phyloP scores from a whole-genome alignment of 345 rosid species.

The Lepidium sativum region DNA sequence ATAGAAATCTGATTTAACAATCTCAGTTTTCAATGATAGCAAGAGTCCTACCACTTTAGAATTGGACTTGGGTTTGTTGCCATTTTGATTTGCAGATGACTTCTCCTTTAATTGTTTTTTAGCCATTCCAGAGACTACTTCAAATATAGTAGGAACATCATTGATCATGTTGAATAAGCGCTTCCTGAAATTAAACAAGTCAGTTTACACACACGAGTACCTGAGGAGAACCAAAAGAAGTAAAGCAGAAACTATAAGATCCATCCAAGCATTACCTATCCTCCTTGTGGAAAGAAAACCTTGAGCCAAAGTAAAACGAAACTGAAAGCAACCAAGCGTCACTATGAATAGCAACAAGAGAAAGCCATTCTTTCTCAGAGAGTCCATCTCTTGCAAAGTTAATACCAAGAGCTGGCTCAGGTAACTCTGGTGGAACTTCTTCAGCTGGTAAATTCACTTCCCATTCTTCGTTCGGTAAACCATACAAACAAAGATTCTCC shows the following conservation, averaged over 20 bases:
- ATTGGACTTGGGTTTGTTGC: slow-evolving; percentile 50
- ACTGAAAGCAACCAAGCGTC: slow-evolving; percentile 76
- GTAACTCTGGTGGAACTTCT: slow-evolving; percentile 87
- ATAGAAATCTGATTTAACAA: not conserved
- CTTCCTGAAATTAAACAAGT: slow-evolving; percentile 40
- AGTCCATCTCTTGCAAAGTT: slow-evolving; percentile 85
- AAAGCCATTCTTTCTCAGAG: slow-evolving; percentile 73
- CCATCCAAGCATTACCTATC: slow-evolving; percentile 38
- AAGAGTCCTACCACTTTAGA: slow-evolving; percentile 38
- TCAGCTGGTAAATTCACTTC: slow-evolving; percentile 78
- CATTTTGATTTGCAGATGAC: slow-evolving; percentile 42
- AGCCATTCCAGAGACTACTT: slow-evolving; percentile 49
- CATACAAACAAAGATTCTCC: slow-evolving; percentile 82
- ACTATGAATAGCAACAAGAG: slow-evolving; percentile 76
- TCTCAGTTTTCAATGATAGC: not conserved
- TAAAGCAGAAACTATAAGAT: not conserved
- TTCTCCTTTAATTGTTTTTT: slow-evolving; percentile 50
- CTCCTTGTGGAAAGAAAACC: slow-evolving; percentile 55
- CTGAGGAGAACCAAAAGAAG: not conserved
- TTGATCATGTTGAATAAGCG: slow-evolving; percentile 62
- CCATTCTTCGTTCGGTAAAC: slow-evolving; percentile 66
- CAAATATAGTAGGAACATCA: slow-evolving; percentile 68
- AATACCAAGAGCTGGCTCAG: slow-evolving; percentile 84
- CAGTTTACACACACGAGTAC: not conserved
- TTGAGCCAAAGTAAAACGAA: slow-evolving; percentile 74